These are phyloP conservation scores for Agapanthus africanus DNA, from an alignment of 106 monocot species.

Conservation along the genomic window DNA sequence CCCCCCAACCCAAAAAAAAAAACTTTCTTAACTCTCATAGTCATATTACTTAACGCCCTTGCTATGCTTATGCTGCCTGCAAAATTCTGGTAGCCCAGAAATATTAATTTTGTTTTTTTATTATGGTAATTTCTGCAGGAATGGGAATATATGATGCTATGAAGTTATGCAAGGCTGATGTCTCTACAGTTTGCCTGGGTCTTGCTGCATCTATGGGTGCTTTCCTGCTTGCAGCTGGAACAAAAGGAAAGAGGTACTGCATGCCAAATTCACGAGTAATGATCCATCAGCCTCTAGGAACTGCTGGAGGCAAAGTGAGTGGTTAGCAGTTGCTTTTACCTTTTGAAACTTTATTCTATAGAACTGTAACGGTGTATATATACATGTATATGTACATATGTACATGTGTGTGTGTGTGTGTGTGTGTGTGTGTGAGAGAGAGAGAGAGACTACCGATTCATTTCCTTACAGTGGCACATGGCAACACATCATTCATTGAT, in stretches of 20 bases:
- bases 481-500: no score
- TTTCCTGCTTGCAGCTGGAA: slow-evolving; percentile 83
- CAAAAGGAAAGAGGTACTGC: slow-evolving; percentile 93
- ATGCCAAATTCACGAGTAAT: slow-evolving; percentile 99
- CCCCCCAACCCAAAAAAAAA: no score
- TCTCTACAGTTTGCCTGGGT: slow-evolving; percentile 92
- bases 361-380: no score
- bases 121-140: slow-evolving; percentile 29
- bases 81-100: no score
- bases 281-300: slow-evolving; percentile 94
- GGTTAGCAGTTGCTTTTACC: background rate
- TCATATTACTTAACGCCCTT: no score
- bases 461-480: no score
- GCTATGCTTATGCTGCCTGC: no score
- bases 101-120: background rate
- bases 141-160: slow-evolving; percentile 99
- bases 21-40: no score
- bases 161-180: slow-evolving; percentile 97
- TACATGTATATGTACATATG: no score
- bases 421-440: no score
- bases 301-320: slow-evolving; percentile 86
- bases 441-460: no score
- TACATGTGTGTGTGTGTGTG: no score
- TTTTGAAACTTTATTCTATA: background rate
- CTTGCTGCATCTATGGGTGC: slow-evolving; percentile 97